A percentile compares a stretch with the other conserved stretches of the same genome.
These are phyloP conservation scores for Penicillium sp. DNA, from an alignment of 2,329 filamentous ascomycete species.

Conservation along the genomic window DNA sequence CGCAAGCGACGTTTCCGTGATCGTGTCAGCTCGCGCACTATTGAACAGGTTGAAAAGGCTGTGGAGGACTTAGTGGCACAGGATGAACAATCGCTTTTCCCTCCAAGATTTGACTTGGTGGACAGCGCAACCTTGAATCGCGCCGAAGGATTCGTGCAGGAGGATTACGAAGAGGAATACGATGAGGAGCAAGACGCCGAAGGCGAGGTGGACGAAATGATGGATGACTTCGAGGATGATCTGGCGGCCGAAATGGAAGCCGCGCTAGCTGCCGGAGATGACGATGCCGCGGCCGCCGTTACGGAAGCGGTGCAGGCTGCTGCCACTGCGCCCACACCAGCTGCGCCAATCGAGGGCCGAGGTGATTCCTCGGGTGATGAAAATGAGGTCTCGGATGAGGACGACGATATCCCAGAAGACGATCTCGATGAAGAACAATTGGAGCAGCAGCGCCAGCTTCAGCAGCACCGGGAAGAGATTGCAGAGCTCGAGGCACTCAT, in stretches of 20 bases:
- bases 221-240: slow-evolving; percentile 43
- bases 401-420: slow-evolving; percentile 38
- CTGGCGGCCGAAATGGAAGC: slow-evolving; percentile 50
- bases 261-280: slow-evolving; percentile 44
- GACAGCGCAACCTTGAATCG: slow-evolving; percentile 55
- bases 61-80: slow-evolving; percentile 73
- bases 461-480: slow-evolving; percentile 50
- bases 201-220: slow-evolving; percentile 49
- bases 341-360: slow-evolving; percentile 31
- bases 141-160: slow-evolving; percentile 46
- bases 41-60: slow-evolving; percentile 79
- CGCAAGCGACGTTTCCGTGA: slow-evolving; percentile 81
- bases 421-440: slow-evolving; percentile 48
- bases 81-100: slow-evolving; percentile 63
- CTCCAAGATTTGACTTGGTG: slow-evolving; percentile 65
- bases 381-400: slow-evolving; percentile 41
- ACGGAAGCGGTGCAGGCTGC: slow-evolving; percentile 31
- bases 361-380: slow-evolving; percentile 46
- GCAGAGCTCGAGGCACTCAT: slow-evolving; percentile 46
- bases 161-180: slow-evolving; percentile 51
- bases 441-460: slow-evolving; percentile 44
- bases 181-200: slow-evolving; percentile 54
- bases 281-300: slow-evolving; percentile 29
- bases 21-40: slow-evolving; percentile 77
- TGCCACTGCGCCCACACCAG: slow-evolving; percentile 36